Conservation (phyloP, 2,329 filamentous ascomycete genomes). For the Thermochaetoides dissita region DNA sequence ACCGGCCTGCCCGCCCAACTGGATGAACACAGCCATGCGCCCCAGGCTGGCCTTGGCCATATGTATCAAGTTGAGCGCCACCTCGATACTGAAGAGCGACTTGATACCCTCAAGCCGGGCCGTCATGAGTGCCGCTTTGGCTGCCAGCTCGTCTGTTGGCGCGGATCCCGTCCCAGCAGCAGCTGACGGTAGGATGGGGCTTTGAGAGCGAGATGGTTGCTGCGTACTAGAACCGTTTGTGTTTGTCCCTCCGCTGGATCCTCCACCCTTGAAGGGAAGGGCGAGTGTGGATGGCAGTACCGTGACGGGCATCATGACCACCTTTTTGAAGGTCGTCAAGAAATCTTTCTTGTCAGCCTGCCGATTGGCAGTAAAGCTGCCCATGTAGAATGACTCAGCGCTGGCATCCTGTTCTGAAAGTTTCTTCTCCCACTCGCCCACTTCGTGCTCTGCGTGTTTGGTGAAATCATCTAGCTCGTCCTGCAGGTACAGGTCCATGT, state of each 20-base stretch:
- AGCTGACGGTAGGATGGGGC: slow-evolving; percentile 34
- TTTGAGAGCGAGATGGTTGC: slow-evolving; percentile 34
- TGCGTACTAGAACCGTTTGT: slow-evolving; percentile 22
- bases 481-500: slow-evolving; percentile 83
- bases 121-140: slow-evolving; percentile 96
- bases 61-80: slow-evolving; percentile 81
- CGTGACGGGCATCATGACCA: slow-evolving; percentile 97
- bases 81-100: slow-evolving; percentile 89
- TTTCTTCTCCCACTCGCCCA: slow-evolving; percentile 80
- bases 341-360: slow-evolving; percentile 96
- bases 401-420: slow-evolving; percentile 81
- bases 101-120: slow-evolving; percentile 87
- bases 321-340: slow-evolving; percentile 89
- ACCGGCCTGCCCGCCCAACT: slow-evolving; percentile 64
- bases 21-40: slow-evolving; percentile 68
- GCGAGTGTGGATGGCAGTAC: slow-evolving; percentile 51
- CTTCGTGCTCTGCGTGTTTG: slow-evolving; percentile 59
- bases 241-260: slow-evolving; percentile 19
- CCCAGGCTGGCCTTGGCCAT: slow-evolving; percentile 78
- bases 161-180: slow-evolving; percentile 30
- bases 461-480: slow-evolving; percentile 85
- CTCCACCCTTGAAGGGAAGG: slow-evolving; percentile 45
- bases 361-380: slow-evolving; percentile 71
- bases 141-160: slow-evolving; percentile 81
- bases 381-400: slow-evolving; percentile 90